Percentiles rank a stretch among this genome's conserved stretches.
Evolutionary conservation across 179 eudicot species (phyloP).

Genomic region (Beta corolliflora): DNA sequence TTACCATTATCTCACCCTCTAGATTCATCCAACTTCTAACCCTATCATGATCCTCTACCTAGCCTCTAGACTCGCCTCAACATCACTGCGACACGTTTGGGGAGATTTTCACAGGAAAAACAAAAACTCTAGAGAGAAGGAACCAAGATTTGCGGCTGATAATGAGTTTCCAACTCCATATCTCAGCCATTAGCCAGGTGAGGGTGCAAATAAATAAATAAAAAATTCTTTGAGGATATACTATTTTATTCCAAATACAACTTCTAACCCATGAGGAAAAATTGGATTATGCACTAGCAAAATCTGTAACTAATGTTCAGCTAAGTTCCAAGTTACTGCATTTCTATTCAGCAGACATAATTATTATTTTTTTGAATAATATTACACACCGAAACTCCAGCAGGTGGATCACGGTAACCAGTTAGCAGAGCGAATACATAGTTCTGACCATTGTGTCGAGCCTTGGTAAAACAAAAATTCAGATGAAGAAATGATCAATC

Average conservation of each 20-base stretch:
- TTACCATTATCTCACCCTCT: neutral
- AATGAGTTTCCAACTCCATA: neutral
- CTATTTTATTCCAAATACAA: neutral
- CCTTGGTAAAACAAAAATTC: too few relatives aligned
- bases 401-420: slow-evolving; percentile 97
- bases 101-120: neutral
- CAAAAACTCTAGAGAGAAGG: neutral
- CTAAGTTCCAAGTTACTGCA: neutral
- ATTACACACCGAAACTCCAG: slow-evolving; percentile 70
- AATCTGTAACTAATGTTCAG: neutral
- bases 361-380: too few relatives aligned
- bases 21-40: neutral
- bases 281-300: neutral
- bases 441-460: slow-evolving; percentile 95
- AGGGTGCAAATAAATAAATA: neutral
- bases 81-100: slow-evolving; percentile 1
- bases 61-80: slow-evolving; percentile 3
- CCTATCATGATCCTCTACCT: neutral
- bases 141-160: neutral
- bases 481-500: too few relatives aligned
- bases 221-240: neutral
- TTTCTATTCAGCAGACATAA: neutral
- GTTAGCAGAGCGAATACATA: slow-evolving; percentile 86
- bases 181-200: neutral
- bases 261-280: neutral